Evolutionary conservation across 192 early-diverging fungal species (phyloP).

Genomic region (Mortierella alpina): DNA sequence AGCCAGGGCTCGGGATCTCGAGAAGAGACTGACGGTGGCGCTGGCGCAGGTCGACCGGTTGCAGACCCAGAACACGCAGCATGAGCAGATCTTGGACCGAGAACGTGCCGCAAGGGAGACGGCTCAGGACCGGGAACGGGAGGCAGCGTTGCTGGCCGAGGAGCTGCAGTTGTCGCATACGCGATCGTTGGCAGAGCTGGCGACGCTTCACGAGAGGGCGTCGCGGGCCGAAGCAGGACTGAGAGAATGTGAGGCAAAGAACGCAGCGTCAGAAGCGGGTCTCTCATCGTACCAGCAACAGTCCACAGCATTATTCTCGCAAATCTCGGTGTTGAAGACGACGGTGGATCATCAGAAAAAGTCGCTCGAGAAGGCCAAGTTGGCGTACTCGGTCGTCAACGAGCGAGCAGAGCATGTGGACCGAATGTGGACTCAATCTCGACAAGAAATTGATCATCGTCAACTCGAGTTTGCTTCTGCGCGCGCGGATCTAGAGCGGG

Average conservation of each 20-base stretch:
- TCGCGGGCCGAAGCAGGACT: constrained; percentile 56
- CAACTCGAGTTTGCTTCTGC: constrained; percentile 55
- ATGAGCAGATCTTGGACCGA: constrained; percentile 49
- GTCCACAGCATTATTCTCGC: constrained; percentile 31
- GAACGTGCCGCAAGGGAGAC: constrained; percentile 57
- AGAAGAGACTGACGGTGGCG: constrained; percentile 58
- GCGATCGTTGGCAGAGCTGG: constrained; percentile 56
- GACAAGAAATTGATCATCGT: constrained; percentile 50
- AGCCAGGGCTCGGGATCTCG: constrained; percentile 58
- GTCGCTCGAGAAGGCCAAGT: constrained; percentile 58
- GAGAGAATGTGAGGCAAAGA: constrained; percentile 52
- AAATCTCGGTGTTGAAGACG: constrained; percentile 45
- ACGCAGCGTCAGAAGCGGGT: constrained; percentile 45
- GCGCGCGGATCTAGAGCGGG: constrained; percentile 56
- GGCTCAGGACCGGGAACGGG: constrained; percentile 56
- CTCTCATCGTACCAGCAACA: constrained; percentile 47
- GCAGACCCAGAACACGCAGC: constrained; percentile 49
- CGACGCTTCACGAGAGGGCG: constrained; percentile 57
- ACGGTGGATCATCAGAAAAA: constrained; percentile 59
- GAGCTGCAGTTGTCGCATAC: constrained; percentile 60
- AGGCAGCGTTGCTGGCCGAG: constrained; percentile 54
- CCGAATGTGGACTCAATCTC: constrained; percentile 56
- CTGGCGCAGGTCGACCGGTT: constrained; percentile 53
- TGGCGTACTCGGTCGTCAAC: constrained; percentile 44
- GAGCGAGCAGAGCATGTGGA: constrained; percentile 55